These are phyloP conservation scores for Vachellia pachyceras DNA, from an alignment of 306 rosid species.

Conservation along the genomic window DNA sequence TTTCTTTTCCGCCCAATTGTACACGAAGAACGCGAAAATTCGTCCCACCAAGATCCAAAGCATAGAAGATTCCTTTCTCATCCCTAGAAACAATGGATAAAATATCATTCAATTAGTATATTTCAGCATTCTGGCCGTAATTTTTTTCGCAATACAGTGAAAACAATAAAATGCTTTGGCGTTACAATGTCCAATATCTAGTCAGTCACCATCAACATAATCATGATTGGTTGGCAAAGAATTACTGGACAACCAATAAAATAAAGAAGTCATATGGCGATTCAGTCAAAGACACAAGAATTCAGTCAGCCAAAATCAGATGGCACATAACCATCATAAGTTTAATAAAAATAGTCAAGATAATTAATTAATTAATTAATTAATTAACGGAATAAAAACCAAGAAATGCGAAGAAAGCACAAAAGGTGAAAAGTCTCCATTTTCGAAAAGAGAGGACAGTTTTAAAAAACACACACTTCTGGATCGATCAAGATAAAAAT, in stretches of 20 bases:
- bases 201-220: not conserved
- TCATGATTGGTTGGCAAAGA: constrained; percentile 12
- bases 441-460: not conserved
- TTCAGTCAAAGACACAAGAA: constrained; percentile 11
- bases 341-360: not conserved
- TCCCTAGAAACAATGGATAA: constrained; percentile 57
- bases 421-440: not conserved
- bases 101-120: constrained; percentile 22
- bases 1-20: constrained; percentile 83
- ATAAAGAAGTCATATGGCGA: not conserved
- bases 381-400: no score
- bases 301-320: constrained; percentile 7
- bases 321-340: not conserved
- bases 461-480: not conserved
- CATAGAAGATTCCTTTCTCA: constrained; percentile 89
- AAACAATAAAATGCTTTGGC: constrained; percentile 20
- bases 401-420: not conserved
- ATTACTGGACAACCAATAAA: not conserved
- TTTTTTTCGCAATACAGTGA: no score
- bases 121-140: no score
- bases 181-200: constrained; percentile 8
- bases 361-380: not conserved
- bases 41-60: constrained; percentile 97
- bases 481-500: not conserved
- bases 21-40: constrained; percentile 91